phyloP scores from a whole-genome alignment of 2,329 filamentous ascomycete species.

The Fonsecaea monophora region DNA sequence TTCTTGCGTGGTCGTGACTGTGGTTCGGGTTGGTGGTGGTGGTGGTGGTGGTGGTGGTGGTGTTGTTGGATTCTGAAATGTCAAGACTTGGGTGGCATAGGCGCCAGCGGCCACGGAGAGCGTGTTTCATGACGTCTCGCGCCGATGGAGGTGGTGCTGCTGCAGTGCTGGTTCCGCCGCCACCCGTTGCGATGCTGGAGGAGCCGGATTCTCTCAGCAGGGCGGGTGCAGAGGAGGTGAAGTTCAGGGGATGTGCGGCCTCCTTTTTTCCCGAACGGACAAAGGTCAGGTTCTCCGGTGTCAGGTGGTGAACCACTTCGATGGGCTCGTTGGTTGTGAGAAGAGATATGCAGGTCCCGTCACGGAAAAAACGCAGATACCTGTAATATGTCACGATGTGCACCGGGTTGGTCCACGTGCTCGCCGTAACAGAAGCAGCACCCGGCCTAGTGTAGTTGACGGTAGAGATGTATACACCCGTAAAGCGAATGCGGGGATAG shows the following conservation, averaged over 20 bases:
- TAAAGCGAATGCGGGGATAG: conserved; percentile 88
- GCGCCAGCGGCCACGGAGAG: conserved; percentile 70
- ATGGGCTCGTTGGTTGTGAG: conserved; percentile 80
- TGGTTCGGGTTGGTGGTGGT: conserved; percentile 3
- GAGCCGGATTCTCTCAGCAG: conserved; percentile 42
- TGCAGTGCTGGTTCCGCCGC: conserved; percentile 37
- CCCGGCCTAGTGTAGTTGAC: conserved; percentile 93
- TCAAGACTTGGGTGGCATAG: conserved; percentile 59
- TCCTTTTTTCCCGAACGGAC: conserved; percentile 41
- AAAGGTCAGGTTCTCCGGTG: conserved; percentile 67
- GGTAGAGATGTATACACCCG: conserved; percentile 94
- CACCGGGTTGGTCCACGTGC: conserved; percentile 81
- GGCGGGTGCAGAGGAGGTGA: conserved; percentile 29
- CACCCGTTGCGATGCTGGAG: conserved; percentile 48
- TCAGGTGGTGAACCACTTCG: conserved; percentile 87
- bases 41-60: not conserved
- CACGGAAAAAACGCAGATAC: conserved; percentile 92
- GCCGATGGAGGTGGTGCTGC: conserved; percentile 48
- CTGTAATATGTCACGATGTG: conserved; percentile 98
- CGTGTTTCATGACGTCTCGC: conserved; percentile 70
- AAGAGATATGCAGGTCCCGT: conserved; percentile 82
- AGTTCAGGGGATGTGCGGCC: conserved; percentile 30
- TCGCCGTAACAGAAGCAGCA: conserved; percentile 70
- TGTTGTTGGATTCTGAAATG: too few species aligned
- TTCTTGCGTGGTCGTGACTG: conserved; percentile 35